Percentiles rank a stretch among this genome's conserved stretches.
These are phyloP conservation scores for Colletotrichum orbiculare DNA, from an alignment of 2,329 filamentous ascomycete genomes.

Conservation along the genomic window DNA sequence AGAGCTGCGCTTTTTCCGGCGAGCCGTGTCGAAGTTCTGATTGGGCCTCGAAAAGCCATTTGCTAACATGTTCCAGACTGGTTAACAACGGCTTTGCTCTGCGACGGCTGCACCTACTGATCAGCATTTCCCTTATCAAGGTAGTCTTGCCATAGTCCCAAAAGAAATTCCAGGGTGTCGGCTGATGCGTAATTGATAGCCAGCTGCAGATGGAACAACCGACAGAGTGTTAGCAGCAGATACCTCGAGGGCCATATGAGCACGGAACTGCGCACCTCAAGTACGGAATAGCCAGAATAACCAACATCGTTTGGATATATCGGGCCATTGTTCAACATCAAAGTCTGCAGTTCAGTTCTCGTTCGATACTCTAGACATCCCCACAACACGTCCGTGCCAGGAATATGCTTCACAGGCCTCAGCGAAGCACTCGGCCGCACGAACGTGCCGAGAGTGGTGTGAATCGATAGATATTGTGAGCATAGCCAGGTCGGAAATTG, in stretches of 20 bases:
- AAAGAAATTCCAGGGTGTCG: fast-evolving
- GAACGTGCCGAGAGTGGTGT: neutral
- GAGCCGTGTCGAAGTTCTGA: neutral
- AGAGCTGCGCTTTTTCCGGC: neutral
- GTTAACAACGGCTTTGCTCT: no score
- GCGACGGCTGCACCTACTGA: neutral
- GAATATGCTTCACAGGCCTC: neutral
- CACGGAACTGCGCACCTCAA: neutral
- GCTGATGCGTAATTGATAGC: fast-evolving
- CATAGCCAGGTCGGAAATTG: slow-evolving; percentile 9
- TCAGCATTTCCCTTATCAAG: neutral
- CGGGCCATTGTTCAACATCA: neutral
- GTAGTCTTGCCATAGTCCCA: neutral
- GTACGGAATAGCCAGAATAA: fast-evolving
- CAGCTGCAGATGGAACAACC: neutral
- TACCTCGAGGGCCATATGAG: no score
- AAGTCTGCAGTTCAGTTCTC: neutral
- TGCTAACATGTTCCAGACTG: no score
- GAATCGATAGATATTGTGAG: neutral
- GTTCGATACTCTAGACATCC: fast-evolving
- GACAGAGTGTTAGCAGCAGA: neutral
- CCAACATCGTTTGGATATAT: neutral
- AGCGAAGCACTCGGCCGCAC: neutral
- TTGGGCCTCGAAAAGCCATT: neutral
- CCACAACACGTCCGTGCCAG: fast-evolving